Percentiles rank a stretch among this genome's conserved stretches.
Conservation (phyloP, 1,284 basidiomycete species). For the Fomitopsis pinicola region DNA sequence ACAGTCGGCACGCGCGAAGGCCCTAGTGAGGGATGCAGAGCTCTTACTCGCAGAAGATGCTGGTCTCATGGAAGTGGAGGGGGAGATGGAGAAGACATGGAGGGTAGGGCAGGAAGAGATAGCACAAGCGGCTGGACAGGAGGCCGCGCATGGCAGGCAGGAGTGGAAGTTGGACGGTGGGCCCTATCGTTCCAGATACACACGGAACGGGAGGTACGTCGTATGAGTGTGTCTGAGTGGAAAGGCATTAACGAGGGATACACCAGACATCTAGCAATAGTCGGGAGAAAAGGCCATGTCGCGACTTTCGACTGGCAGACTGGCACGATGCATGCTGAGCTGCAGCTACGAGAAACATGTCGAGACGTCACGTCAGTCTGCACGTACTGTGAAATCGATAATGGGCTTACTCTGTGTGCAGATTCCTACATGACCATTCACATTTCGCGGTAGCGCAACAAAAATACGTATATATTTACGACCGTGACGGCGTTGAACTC, state of each 20-base stretch:
- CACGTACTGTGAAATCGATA: not conserved
- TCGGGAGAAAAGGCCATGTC: constrained; percentile 82
- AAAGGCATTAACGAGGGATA: not conserved
- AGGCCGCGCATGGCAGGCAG: constrained; percentile 71
- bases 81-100: constrained; percentile 87
- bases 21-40: constrained; percentile 60
- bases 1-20: constrained; percentile 53
- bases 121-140: constrained; percentile 60
- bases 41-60: constrained; percentile 59
- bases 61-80: constrained; percentile 71
- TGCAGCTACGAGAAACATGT: constrained; percentile 87
- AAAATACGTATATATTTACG: constrained; percentile 96
- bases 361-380: constrained; percentile 82
- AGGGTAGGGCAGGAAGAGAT: constrained; percentile 83
- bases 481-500: constrained; percentile 90
- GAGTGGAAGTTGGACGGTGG: constrained; percentile 89
- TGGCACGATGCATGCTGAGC: constrained; percentile 82
- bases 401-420: constrained; percentile 23
- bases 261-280: constrained; percentile 77
- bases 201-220: constrained; percentile 82
- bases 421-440: constrained; percentile 90
- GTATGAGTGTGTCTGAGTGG: not conserved
- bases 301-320: constrained; percentile 95
- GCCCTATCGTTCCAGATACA: constrained; percentile 80
- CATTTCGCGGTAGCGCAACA: constrained; percentile 96